Conservation (phyloP, 441 rosid genomes). For the Erodium texanum region DNA sequence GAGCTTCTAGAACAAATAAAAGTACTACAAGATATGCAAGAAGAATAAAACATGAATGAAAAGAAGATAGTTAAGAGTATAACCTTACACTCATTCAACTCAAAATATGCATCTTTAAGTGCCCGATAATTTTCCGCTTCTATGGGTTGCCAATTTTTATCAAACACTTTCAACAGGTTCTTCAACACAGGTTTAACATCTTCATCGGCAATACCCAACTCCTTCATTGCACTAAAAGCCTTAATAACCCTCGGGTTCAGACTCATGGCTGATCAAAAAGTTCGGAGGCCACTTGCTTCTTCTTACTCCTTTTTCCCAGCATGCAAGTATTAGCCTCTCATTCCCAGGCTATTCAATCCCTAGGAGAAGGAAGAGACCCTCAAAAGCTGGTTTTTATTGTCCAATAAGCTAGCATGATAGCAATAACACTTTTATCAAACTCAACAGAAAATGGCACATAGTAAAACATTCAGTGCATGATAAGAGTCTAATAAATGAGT, state of each 20-base stretch:
- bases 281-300: neutral
- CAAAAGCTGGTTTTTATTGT: neutral
- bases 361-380: neutral
- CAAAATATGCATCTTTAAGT: constrained; percentile 47
- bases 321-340: neutral
- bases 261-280: constrained; percentile 8
- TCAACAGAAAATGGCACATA: neutral
- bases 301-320: neutral
- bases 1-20: neutral
- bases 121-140: constrained; percentile 49
- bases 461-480: neutral
- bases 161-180: constrained; percentile 31
- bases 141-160: constrained; percentile 45
- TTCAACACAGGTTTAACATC: constrained; percentile 41
- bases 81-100: constrained; percentile 33
- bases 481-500: neutral
- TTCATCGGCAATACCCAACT: constrained; percentile 33
- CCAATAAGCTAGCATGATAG: neutral
- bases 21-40: neutral
- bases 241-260: constrained; percentile 21
- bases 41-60: neutral
- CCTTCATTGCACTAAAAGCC: constrained; percentile 42
- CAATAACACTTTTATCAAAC: neutral
- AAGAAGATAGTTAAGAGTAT: neutral
- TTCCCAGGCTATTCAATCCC: neutral